These are phyloP conservation scores for Monilinia fructigena DNA, from an alignment of 2,329 filamentous ascomycete genomes.

Conservation along the genomic window DNA sequence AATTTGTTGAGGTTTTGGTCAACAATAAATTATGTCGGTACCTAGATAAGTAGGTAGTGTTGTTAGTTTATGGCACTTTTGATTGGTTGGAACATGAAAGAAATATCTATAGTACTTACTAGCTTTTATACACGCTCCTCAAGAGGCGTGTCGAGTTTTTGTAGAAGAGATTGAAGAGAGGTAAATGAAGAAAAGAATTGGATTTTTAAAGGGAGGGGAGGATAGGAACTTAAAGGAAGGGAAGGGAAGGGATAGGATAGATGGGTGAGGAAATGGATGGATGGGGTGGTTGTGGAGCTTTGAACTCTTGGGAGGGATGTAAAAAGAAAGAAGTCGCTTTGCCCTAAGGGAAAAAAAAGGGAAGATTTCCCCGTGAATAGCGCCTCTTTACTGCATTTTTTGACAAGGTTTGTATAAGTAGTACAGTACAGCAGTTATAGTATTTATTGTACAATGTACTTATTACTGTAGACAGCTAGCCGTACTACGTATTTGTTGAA, in stretches of 20 bases:
- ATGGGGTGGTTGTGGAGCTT: not conserved
- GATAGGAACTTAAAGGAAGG: not conserved
- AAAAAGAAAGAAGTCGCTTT: not conserved
- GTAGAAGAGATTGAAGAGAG: not conserved
- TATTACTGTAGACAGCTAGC: no score
- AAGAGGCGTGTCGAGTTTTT: conserved; percentile 11
- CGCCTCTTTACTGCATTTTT: not conserved
- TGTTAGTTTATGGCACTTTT: conserved; percentile 4
- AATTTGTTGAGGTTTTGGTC: conserved; percentile 19
- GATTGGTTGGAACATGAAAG: not conserved
- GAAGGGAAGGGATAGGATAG: not conserved
- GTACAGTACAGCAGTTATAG: no score
- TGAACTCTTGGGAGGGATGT: not conserved
- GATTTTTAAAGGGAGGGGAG: conserved; percentile 1
- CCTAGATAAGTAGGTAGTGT: no score
- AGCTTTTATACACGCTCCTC: conserved; percentile 10
- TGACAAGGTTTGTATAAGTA: no score
- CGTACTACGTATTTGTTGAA: no score
- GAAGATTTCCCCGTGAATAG: not conserved
- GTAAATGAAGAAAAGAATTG: not conserved
- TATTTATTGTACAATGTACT: no score
- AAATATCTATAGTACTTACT: conserved; percentile 1
- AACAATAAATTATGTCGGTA: conserved; percentile 11
- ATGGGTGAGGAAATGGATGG: not conserved
- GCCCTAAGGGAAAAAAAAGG: not conserved